phyloP scores from a whole-genome alignment of 768 basidiomycete genomes.

The Calocybe indica region DNA sequence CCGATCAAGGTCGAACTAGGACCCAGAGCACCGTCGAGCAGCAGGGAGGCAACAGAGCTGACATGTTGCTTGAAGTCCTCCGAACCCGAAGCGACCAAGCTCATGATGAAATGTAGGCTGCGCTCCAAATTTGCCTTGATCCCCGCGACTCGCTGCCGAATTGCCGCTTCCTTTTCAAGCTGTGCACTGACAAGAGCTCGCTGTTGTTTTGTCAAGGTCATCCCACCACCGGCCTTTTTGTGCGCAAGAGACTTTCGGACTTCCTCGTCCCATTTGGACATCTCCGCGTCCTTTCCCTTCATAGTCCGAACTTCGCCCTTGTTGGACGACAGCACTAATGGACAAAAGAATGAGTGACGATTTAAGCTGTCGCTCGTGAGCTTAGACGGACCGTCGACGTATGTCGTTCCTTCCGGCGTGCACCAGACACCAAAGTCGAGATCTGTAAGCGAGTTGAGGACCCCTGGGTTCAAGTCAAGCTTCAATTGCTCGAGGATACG shows the following conservation, averaged over 20 bases:
- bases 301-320: slow-evolving; percentile 44
- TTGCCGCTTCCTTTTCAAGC: slow-evolving; percentile 67
- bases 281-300: slow-evolving; percentile 86
- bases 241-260: slow-evolving; percentile 77
- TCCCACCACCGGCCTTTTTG: slow-evolving; percentile 58
- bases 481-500: slow-evolving; percentile 63
- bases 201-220: slow-evolving; percentile 75
- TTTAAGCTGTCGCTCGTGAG: background rate
- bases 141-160: slow-evolving; percentile 52
- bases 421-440: slow-evolving; percentile 80
- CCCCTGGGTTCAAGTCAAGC: slow-evolving; percentile 53
- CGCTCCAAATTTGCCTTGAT: slow-evolving; percentile 54
- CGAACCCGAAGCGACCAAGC: slow-evolving; percentile 45
- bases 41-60: slow-evolving; percentile 46
- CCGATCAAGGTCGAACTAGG: slow-evolving; percentile 61
- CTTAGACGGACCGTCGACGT: slow-evolving; percentile 60
- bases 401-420: slow-evolving; percentile 78
- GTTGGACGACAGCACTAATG: slow-evolving; percentile 55
- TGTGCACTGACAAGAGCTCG: slow-evolving; percentile 81
- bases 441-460: slow-evolving; percentile 60
- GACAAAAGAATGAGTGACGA: background rate
- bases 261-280: slow-evolving; percentile 94
- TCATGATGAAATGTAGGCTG: slow-evolving; percentile 64
- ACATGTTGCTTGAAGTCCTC: slow-evolving; percentile 55
- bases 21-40: slow-evolving; percentile 63